Evolutionary conservation across 2,329 filamentous ascomycete genomes (phyloP), one percentile per base, ranked within the genome.

Genomic region (Dendryphion nanum): DNA sequence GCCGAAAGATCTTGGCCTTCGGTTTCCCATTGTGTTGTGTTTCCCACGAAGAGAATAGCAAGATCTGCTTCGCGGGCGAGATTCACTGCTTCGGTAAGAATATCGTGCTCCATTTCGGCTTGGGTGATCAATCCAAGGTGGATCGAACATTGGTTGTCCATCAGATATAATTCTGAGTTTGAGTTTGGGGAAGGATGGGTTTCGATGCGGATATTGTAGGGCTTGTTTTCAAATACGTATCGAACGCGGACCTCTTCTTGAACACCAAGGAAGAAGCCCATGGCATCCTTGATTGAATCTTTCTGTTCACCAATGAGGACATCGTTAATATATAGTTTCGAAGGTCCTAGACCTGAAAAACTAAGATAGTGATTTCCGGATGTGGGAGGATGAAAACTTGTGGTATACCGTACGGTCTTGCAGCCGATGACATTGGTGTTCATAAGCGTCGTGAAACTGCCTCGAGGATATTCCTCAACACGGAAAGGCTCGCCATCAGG

Each of bases 11-110:
- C 53, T 18, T 48, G 42, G 13, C 51, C 53, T 41, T 57, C 53
- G 8, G 51, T 49, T 26, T 57, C 53, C 48, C 44, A 55, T 19
- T 55, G 48, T 16, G 44, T 45, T 46, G 86, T 86, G 4, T 85
- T 61, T 0, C 79, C 79, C 23, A 66, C 59, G 81, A 82, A 86
- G 4, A 86, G 73, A 56, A 86, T 76, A 38, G 71, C 69, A 54
- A 86, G 81, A 51, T 87, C 83, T 30, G 82, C 77, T 51, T 80
- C 41, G 26, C 41, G 34, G 0, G 50, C 52, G 5, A 52, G 37
- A 13, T 32, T 29, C 4, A 50, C 38, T 4, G 52, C 49, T 39
- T 51, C 43, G 8, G 41, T 30, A 4, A 47, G 45, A 13, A 51
- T 35, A 16, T 51, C 43, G 24, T 39, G 37, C 29, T 53, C 46